Base-by-base conservation (phyloP, 148 eudicot species). In the Dysphania ambrosioides region DNA sequence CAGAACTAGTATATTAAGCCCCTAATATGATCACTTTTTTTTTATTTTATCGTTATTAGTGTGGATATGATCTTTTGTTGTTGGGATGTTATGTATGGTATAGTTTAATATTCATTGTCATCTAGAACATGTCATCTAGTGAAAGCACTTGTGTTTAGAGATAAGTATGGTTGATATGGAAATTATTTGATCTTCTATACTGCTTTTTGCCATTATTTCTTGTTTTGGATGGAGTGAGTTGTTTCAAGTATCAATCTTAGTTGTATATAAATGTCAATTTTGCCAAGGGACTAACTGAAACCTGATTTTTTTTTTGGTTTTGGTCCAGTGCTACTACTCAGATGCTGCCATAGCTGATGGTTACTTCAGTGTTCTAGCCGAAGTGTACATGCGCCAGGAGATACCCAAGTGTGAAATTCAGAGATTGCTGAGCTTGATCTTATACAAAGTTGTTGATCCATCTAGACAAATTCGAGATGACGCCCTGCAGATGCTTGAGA, bases 401-500 rank as follows among this genome's bases (percentile, higher is more conserved):
- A 90, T 95, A 73, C 97, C 99, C 51, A 95, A 95, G 77, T 95
- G 99, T 89, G 99, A 95, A 85, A 88, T 95, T 71, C 99, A 92
- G 86, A 88, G 99, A 79, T 86, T 95, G 74, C 81, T 95, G 77
- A 95, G 99, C 83, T 87, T 95, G 26, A 95, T 95, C 75, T 90
- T 95, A 41, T 95, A 95, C 88, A 95, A 95, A 78, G 99, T 95
- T 73, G 99, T 95, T 53, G 99, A 95, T 80, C 99, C 97, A 57
- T 88, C 99, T 6, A 87, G 99, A 78, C 99, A 95, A 86, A 92
- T 95, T 70, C 99, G 99, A 59, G 99, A 95, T 80, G 99, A 95
- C 84, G 99, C 99, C 64, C 96, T 95, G 80, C 99, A 95, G 78
- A 95, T 95, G 99, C 97, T 95, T 30, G 99, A 95, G 87, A 95